Conservation (phyloP, 805 yeast genomes). For the Suhomyces vadensis region DNA sequence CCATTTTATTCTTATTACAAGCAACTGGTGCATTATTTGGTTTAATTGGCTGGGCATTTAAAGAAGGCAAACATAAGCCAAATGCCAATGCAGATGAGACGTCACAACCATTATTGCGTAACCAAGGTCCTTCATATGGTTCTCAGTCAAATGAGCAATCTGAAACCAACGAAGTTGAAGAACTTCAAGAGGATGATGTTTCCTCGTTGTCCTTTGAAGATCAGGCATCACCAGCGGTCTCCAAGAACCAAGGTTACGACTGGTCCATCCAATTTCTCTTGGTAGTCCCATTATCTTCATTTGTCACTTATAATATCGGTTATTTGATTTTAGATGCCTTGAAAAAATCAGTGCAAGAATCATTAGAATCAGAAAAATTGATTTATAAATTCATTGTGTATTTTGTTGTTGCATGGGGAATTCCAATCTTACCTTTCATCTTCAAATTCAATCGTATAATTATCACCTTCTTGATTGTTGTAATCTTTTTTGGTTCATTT, state of each 20-base stretch:
- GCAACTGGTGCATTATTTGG: slow-evolving; percentile 54
- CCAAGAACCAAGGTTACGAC: slow-evolving; percentile 51
- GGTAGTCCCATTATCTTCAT: slow-evolving; percentile 64
- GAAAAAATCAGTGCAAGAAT: slow-evolving; percentile 72
- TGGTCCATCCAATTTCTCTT: slow-evolving; percentile 77
- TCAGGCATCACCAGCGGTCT: slow-evolving; percentile 25
- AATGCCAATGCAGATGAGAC: slow-evolving; percentile 21
- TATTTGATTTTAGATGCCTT: slow-evolving; percentile 61
- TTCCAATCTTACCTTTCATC: slow-evolving; percentile 66
- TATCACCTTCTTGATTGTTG: slow-evolving; percentile 39
- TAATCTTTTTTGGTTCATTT: slow-evolving; percentile 28
- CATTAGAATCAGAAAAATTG: slow-evolving; percentile 42
- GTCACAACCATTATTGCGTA: slow-evolving; percentile 33
- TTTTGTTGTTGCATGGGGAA: slow-evolving; percentile 32
- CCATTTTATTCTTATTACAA: slow-evolving; percentile 47
- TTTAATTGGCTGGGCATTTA: slow-evolving; percentile 47
- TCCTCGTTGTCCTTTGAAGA: slow-evolving; percentile 23
- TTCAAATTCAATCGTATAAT: slow-evolving; percentile 63
- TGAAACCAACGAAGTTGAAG: slow-evolving; percentile 8
- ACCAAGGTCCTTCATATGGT: slow-evolving; percentile 9
- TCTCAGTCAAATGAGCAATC: slow-evolving; percentile 16
- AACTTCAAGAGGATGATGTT: neutral
- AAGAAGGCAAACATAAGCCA: slow-evolving; percentile 5
- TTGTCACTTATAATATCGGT: slow-evolving; percentile 55
- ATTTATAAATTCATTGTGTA: slow-evolving; percentile 29